These are phyloP conservation scores for Eurotiales sp. DNA, from an alignment of 2,329 filamentous ascomycete genomes.

Conservation along the genomic window DNA sequence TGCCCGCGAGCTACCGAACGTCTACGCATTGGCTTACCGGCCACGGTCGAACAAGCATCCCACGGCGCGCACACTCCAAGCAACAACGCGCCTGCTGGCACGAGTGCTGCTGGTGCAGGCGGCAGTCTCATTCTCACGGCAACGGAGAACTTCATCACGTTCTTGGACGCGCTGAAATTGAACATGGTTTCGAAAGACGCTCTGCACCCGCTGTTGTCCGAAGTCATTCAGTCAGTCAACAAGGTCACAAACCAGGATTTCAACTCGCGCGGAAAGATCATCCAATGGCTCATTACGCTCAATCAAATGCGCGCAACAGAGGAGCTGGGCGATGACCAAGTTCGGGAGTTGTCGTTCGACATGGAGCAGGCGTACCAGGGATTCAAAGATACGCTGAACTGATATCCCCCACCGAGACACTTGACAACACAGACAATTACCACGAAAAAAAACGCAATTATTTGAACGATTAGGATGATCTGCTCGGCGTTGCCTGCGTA, in stretches of 20 bases:
- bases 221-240: slow-evolving; percentile 96
- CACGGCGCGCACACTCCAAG: slow-evolving; percentile 45
- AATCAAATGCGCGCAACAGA: slow-evolving; percentile 98
- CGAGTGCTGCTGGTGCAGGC: slow-evolving; percentile 42
- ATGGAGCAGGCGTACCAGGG: slow-evolving; percentile 93
- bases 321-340: slow-evolving; percentile 81
- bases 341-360: slow-evolving; percentile 83
- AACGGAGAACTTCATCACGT: slow-evolving; percentile 97
- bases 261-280: slow-evolving; percentile 92
- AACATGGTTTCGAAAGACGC: slow-evolving; percentile 93
- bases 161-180: slow-evolving; percentile 89
- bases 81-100: slow-evolving; percentile 28
- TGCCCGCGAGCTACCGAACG: slow-evolving; percentile 91
- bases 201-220: slow-evolving; percentile 88
- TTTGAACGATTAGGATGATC: no score
- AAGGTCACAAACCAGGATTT: slow-evolving; percentile 95
- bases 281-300: slow-evolving; percentile 94
- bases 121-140: slow-evolving; percentile 75
- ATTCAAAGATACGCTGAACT: slow-evolving; percentile 76
- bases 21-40: slow-evolving; percentile 86
- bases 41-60: slow-evolving; percentile 65
- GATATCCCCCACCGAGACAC: slow-evolving; percentile 19
- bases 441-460: no score
- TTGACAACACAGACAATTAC: no score
- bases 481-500: background rate